Evolutionary conservation across 805 yeast species (phyloP).

Genomic region (Gaillardinia entomophila): DNA sequence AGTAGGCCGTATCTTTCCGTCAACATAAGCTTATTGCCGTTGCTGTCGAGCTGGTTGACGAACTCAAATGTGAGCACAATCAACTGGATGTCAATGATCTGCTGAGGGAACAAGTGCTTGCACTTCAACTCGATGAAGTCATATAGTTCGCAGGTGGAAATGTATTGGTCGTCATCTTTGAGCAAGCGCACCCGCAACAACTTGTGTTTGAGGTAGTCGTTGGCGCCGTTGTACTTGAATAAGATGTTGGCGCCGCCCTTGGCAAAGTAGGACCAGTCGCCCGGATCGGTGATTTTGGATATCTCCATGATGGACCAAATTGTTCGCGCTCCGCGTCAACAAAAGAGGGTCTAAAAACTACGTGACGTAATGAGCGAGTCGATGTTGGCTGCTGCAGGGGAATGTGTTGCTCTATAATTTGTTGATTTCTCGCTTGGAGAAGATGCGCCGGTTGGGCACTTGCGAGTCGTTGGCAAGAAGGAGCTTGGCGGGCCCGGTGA

Average conservation of each 20-base stretch:
- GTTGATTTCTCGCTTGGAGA: neutral
- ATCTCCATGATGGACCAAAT: neutral
- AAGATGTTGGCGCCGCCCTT: slow-evolving; percentile 48
- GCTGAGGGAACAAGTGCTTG: slow-evolving; percentile 22
- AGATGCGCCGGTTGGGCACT: neutral
- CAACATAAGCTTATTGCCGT: slow-evolving; percentile 22
- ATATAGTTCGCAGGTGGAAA: slow-evolving; percentile 35
- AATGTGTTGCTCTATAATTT: neutral
- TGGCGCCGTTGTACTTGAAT: slow-evolving; percentile 33
- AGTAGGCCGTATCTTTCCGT: slow-evolving; percentile 40
- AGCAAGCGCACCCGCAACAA: slow-evolving; percentile 33
- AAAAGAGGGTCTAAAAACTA: neutral
- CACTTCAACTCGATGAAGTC: slow-evolving; percentile 34
- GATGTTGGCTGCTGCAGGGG: neutral
- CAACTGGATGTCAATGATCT: slow-evolving; percentile 26
- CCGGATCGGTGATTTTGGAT: slow-evolving; percentile 3
- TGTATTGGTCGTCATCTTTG: slow-evolving; percentile 27
- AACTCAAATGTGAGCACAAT: slow-evolving; percentile 26
- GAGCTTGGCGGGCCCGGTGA: neutral
- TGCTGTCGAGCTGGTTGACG: slow-evolving; percentile 18
- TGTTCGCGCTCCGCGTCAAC: neutral
- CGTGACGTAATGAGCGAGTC: neutral
- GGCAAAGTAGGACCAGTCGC: slow-evolving; percentile 41
- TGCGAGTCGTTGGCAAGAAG: neutral
- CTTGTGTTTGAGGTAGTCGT: slow-evolving; percentile 25